phyloP scores from a whole-genome alignment of 805 yeast genomes.

The Kregervanrija delftensis region DNA sequence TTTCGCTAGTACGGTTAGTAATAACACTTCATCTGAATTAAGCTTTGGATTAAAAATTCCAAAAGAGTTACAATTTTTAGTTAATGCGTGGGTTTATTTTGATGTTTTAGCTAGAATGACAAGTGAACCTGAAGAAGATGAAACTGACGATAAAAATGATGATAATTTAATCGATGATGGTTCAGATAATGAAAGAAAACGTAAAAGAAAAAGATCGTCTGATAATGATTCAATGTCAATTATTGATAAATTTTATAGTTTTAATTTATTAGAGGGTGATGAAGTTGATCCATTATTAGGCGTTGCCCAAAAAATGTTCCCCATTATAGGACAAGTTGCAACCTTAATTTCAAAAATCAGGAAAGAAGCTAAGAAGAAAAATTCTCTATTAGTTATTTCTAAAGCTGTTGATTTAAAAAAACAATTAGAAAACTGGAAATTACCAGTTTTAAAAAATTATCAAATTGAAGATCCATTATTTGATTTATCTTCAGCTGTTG shows the following conservation, averaged over 20 bases:
- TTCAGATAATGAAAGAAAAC: not conserved
- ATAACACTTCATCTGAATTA: too few species aligned
- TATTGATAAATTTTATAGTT: slow-evolving; percentile 35
- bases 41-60: slow-evolving; percentile 24
- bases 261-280: slow-evolving; percentile 27
- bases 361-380: slow-evolving; percentile 24
- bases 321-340: slow-evolving; percentile 60
- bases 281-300: slow-evolving; percentile 62
- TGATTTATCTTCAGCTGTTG: slow-evolving; percentile 53
- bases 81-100: slow-evolving; percentile 61
- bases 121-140: slow-evolving; percentile 30
- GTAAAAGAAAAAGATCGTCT: slow-evolving; percentile 8
- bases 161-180: slow-evolving; percentile 1
- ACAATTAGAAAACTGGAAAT: slow-evolving; percentile 52
- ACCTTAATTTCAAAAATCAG: slow-evolving; percentile 45
- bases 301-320: slow-evolving; percentile 57
- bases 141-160: slow-evolving; percentile 25
- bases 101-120: slow-evolving; percentile 66
- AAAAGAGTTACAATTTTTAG: slow-evolving; percentile 41
- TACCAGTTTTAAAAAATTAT: slow-evolving; percentile 32
- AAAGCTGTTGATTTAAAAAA: slow-evolving; percentile 48
- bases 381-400: slow-evolving; percentile 42
- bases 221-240: slow-evolving; percentile 19
- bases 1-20: too few species aligned
- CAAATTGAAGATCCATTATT: slow-evolving; percentile 39